Conservation (phyloP, 1,139 yeast genomes). For the Zygosaccharomyces sapae region DNA sequence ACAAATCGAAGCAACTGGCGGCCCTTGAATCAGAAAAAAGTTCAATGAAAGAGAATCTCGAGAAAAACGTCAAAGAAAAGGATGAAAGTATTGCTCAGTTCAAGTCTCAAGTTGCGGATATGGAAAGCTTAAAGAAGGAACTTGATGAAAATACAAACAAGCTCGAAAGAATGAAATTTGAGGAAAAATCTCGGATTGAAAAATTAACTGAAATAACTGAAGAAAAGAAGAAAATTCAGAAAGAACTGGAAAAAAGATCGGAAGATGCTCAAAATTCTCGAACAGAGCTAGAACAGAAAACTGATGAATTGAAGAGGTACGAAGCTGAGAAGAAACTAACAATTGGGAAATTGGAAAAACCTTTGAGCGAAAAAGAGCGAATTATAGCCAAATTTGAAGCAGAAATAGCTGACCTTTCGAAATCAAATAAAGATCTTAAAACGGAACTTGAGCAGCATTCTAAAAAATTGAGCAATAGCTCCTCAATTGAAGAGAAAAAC, state of each 20-base stretch:
- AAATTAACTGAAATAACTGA: background rate
- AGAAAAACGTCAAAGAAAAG: slow-evolving; percentile 3
- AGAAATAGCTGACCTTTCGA: background rate
- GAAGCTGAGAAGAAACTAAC: slow-evolving; percentile 2
- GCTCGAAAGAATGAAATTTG: background rate
- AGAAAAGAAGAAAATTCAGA: background rate
- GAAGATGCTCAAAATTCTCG: background rate
- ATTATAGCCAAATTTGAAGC: background rate
- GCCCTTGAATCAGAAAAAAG: background rate
- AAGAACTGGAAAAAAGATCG: background rate
- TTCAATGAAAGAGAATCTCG: background rate
- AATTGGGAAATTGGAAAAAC: slow-evolving; percentile 4
- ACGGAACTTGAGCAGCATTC: background rate
- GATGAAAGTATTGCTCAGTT: background rate
- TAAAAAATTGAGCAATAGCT: background rate
- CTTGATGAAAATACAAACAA: background rate
- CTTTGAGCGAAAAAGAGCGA: slow-evolving; percentile 1
- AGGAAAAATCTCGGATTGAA: background rate
- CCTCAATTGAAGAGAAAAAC: background rate
- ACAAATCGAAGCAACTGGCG: background rate
- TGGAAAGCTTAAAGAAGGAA: slow-evolving; percentile 4
- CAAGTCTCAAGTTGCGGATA: slow-evolving; percentile 7
- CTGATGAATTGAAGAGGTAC: background rate
- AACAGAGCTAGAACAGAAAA: background rate
- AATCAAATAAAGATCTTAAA: slow-evolving; percentile 2